Percentiles rank a stretch among this genome's conserved stretches.
Conservation (phyloP, 1,284 basidiomycete genomes). For the Bondarzewia mesenterica region DNA sequence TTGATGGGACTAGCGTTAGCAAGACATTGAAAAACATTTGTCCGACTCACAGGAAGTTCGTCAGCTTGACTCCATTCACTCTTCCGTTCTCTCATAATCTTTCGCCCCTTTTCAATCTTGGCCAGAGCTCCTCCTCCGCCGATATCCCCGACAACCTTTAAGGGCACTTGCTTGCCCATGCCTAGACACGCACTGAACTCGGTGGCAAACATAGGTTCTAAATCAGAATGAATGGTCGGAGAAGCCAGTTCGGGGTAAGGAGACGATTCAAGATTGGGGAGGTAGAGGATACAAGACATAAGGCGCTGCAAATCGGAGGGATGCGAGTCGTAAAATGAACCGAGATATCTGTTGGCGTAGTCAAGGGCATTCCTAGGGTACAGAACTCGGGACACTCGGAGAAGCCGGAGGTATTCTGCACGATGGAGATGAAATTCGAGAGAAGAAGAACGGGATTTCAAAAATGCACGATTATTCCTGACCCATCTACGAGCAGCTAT, state of each 20-base stretch:
- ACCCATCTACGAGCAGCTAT: conserved; percentile 59
- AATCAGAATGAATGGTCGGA: conserved; percentile 61
- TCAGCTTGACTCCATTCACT: conserved; percentile 87
- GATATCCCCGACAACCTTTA: conserved; percentile 83
- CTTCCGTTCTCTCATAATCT: conserved; percentile 87
- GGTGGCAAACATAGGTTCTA: conserved; percentile 77
- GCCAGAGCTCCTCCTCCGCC: conserved; percentile 86
- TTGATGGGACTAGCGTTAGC: not conserved
- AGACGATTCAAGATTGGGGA: conserved; percentile 61
- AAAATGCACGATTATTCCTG: conserved; percentile 53
- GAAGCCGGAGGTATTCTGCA: conserved; percentile 73
- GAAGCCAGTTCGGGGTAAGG: conserved; percentile 71
- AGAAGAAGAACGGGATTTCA: conserved; percentile 62
- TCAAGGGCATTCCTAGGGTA: conserved; percentile 52
- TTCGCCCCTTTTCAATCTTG: conserved; percentile 86
- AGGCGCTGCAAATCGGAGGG: conserved; percentile 67
- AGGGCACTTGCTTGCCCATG: conserved; percentile 82
- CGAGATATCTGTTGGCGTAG: conserved; percentile 69
- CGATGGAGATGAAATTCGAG: conserved; percentile 85
- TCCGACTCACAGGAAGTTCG: conserved; percentile 72
- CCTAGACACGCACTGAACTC: conserved; percentile 86
- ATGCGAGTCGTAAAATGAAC: conserved; percentile 60
- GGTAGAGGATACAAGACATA: conserved; percentile 68
- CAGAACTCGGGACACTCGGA: conserved; percentile 50
- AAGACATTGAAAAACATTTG: not conserved